A percentile compares a stretch with the other conserved stretches of the same genome.
Conservation (phyloP, 345 rosid genomes). For the Eucalyptus globulus region DNA sequence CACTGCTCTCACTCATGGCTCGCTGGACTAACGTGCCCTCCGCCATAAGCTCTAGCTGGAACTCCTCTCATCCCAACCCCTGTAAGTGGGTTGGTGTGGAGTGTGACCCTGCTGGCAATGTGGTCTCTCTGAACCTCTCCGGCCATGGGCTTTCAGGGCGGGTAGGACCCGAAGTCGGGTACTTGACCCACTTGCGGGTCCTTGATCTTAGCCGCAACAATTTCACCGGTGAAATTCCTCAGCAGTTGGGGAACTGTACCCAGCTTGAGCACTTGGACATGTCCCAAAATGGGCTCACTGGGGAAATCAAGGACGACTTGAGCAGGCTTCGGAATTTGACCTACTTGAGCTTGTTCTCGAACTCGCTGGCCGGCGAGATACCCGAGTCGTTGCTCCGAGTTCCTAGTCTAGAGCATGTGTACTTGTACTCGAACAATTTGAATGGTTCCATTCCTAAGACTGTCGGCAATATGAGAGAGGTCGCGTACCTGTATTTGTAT, state of each 20-base stretch:
- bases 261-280: slow-evolving; percentile 38
- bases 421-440: slow-evolving; percentile 33
- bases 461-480: slow-evolving; percentile 34
- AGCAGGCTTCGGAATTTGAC: slow-evolving; percentile 18
- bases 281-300: slow-evolving; percentile 39
- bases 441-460: slow-evolving; percentile 55
- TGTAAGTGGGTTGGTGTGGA: slow-evolving; percentile 55
- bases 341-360: slow-evolving; percentile 18
- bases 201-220: slow-evolving; percentile 43
- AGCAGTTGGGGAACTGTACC: slow-evolving; percentile 36
- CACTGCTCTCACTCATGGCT: slow-evolving; percentile 37
- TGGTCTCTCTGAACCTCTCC: slow-evolving; percentile 33
- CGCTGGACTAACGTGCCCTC: slow-evolving; percentile 33
- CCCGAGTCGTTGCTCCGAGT: slow-evolving; percentile 45
- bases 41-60: slow-evolving; percentile 35
- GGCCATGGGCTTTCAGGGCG: slow-evolving; percentile 36
- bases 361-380: slow-evolving; percentile 42
- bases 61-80: slow-evolving; percentile 32
- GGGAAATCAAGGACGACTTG: slow-evolving; percentile 30
- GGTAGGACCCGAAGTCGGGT: slow-evolving; percentile 41
- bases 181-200: slow-evolving; percentile 15
- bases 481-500: slow-evolving; percentile 14
- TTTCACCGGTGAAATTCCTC: slow-evolving; percentile 43
- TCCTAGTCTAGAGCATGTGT: slow-evolving; percentile 10
- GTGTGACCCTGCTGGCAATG: slow-evolving; percentile 23